Evolutionary conservation across 1,284 basidiomycete species (phyloP), one percentile per base, ranked within the genome.

Genomic region (Kalmanozyma brasiliensis): DNA sequence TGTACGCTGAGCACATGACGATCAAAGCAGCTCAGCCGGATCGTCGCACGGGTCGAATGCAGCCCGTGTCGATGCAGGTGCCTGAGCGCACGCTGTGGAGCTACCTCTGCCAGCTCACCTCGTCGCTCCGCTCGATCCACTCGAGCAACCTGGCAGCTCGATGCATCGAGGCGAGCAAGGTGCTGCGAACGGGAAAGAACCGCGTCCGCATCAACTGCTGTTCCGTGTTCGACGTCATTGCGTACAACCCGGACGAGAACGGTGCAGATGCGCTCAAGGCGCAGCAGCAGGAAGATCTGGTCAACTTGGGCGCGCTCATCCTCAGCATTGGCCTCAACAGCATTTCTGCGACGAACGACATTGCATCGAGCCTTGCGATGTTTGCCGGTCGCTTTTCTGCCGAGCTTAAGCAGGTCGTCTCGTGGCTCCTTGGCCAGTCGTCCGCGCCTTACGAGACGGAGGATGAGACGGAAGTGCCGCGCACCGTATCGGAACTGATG

Each of bases 71-170:
- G 34, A 78, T 78, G 76, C 81, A 78, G 46, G 84, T 92, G 26
- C 86, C 90, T 0, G 96, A 99, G 82, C 86, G 89, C n/a, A 88
- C 90, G 0, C 82, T 99, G 11, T 99, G 96, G 95, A 91, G 90
- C 16, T 98, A 95, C 79, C 88, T 96, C 47, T 88, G 93, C 32
- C 95, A 99, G 83, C 88, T 98, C 51, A 89, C 91, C 2, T 90
- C 88, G 66, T 94, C 92, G 0, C 87, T 98, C 81, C 93, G 91
- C 82, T 87, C 87, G 26, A 89, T 92, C 1, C 96, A 98, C 80
- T 89, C 89, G 41, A 87, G 87, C 1, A 91, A 92, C 0, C 84
- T 94, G 38, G 91, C 94, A 0, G 87, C 93, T 24, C 86, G 93
- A 45, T 89, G 90, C 83, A 84, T 98, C 36, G 94, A 98, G 73